Conservation (phyloP, 2,329 filamentous ascomycete genomes). For the Apiospora kogelbergensis region DNA sequence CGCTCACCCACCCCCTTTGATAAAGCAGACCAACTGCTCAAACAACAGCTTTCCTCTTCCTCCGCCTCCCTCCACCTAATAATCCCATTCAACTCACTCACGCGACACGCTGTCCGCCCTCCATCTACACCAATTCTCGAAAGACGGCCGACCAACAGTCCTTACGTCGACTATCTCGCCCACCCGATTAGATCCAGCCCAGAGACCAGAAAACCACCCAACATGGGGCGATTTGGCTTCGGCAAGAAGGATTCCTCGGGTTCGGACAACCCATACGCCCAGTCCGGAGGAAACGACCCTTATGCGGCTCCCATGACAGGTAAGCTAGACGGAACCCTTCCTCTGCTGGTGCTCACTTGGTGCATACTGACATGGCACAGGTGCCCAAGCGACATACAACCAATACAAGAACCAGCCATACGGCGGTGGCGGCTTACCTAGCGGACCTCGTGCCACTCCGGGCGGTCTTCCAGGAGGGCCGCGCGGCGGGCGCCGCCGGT, state of each 20-base stretch:
- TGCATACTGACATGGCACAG: conserved; percentile 14
- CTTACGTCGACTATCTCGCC: background rate
- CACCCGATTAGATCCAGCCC: background rate
- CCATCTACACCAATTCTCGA: background rate
- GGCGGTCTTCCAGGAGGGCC: conserved; percentile 39
- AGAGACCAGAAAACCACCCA: background rate
- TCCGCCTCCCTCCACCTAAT: background rate
- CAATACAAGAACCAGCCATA: conserved; percentile 13
- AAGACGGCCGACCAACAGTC: background rate
- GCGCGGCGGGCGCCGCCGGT: conserved; percentile 25
- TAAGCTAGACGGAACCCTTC: background rate
- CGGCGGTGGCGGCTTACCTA: conserved; percentile 26
- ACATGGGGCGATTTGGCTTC: conserved; percentile 62
- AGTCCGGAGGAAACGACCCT: conserved; percentile 47
- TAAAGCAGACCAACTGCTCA: background rate
- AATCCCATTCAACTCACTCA: background rate
- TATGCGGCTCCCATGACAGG: conserved; percentile 42
- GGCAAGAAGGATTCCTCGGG: conserved; percentile 49
- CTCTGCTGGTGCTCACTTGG: background rate
- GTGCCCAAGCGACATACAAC: conserved; percentile 31
- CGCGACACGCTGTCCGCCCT: background rate
- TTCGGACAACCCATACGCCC: conserved; percentile 60
- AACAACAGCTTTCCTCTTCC: background rate
- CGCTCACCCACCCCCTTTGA: conserved; percentile 5
- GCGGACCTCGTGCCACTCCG: conserved; percentile 22